Percentiles rank a stretch among this genome's conserved stretches.
Conservation (phyloP, 306 rosid species). For the Trifolium subterraneum region DNA sequence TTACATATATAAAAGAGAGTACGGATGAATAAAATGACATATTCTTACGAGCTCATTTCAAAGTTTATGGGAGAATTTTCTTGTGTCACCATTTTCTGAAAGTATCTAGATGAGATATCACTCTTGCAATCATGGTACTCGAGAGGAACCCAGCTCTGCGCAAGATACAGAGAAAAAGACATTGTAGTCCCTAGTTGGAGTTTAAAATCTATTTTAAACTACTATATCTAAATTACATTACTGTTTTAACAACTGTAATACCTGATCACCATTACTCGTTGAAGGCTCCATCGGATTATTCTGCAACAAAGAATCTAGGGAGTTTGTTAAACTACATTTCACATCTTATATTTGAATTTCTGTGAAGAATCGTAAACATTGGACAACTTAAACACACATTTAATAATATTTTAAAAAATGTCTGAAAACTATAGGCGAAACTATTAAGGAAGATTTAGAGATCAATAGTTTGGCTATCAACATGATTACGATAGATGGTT, state of each 20-base stretch:
- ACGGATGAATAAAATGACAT: slow-evolving; percentile 1
- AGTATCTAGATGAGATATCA: slow-evolving; percentile 70
- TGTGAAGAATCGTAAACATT: slow-evolving; percentile 25
- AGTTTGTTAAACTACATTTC: slow-evolving; percentile 20
- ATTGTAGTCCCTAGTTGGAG: no score
- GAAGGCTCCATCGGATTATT: slow-evolving; percentile 62
- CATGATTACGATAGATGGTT: neutral
- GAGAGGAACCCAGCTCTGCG: slow-evolving; percentile 82
- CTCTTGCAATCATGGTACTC: slow-evolving; percentile 79
- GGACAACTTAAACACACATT: slow-evolving; percentile 4
- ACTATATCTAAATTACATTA: slow-evolving; percentile 20
- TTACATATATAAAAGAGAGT: slow-evolving; percentile 11
- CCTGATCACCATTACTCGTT: slow-evolving; percentile 48
- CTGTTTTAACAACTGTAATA: slow-evolving; percentile 30
- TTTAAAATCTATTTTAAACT: neutral
- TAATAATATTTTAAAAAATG: neutral
- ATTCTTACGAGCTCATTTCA: slow-evolving; percentile 74
- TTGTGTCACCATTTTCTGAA: slow-evolving; percentile 66
- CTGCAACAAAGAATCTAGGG: slow-evolving; percentile 44
- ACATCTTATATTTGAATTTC: slow-evolving; percentile 13
- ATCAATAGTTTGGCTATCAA: neutral
- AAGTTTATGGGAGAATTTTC: slow-evolving; percentile 68
- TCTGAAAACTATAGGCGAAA: neutral
- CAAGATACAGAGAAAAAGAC: slow-evolving; percentile 30
- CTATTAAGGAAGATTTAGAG: neutral